phyloP scores from a whole-genome alignment of 1,284 basidiomycete genomes.

The Lentinula novae-zelandiae region DNA sequence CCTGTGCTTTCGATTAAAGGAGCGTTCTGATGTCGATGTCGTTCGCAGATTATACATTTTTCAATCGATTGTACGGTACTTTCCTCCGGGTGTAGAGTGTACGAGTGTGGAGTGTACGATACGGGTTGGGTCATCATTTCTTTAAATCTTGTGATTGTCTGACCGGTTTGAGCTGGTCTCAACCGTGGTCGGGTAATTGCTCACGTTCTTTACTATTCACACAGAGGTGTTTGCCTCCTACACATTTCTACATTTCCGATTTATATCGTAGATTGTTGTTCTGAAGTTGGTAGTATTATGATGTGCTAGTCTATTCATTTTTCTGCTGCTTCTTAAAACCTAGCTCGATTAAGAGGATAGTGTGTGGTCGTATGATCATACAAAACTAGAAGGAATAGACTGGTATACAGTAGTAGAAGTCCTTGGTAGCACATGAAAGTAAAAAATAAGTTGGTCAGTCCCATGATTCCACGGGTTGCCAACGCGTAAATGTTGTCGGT shows the following conservation, averaged over 20 bases:
- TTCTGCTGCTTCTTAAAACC: neutral
- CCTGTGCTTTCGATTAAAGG: constrained; percentile 44
- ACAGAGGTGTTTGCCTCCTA: neutral
- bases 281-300: neutral
- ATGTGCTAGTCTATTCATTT: neutral
- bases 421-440: neutral
- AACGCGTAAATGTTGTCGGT: constrained; percentile 18
- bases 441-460: constrained; percentile 20
- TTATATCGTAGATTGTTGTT: neutral
- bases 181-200: neutral
- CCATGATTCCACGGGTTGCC: constrained; percentile 37
- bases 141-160: constrained; percentile 2
- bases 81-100: constrained; percentile 3
- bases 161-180: constrained; percentile 6
- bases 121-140: constrained; percentile 3
- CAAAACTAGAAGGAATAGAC: constrained; percentile 1
- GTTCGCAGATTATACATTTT: neutral
- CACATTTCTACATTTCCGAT: neutral
- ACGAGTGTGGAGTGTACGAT: constrained; percentile 8
- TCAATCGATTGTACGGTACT: neutral
- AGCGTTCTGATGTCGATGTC: constrained; percentile 33
- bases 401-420: neutral
- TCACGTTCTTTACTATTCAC: constrained; percentile 4
- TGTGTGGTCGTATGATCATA: neutral
- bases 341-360: neutral